Conservation (phyloP, 768 basidiomycete species). For the Mycena polygramma region DNA sequence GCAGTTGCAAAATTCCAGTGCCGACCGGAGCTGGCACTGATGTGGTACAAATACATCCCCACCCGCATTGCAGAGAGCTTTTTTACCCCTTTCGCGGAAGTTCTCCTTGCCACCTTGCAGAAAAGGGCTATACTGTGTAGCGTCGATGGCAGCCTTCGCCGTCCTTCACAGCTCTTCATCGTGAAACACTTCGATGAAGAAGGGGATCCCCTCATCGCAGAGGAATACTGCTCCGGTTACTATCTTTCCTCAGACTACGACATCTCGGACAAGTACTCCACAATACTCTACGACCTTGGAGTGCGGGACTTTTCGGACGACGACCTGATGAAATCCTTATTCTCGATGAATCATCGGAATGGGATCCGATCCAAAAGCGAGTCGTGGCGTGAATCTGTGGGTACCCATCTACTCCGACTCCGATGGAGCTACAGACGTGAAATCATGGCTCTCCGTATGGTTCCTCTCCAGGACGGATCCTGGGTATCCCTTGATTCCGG, state of each 20-base stretch:
- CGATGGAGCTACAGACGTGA: too few relatives aligned
- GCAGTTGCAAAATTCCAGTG: constrained; percentile 38
- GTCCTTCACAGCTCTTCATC: constrained; percentile 12
- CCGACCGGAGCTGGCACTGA: constrained; percentile 33
- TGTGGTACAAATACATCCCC: constrained; percentile 45
- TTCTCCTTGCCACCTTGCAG: constrained; percentile 29
- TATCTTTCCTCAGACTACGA: constrained; percentile 16
- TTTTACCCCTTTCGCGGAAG: constrained; percentile 25
- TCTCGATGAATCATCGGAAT: neutral
- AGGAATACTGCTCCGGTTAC: neutral
- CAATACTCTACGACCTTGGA: constrained; percentile 2
- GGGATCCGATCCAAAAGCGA: neutral
- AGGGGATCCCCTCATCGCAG: neutral
- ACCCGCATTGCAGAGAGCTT: constrained; percentile 31
- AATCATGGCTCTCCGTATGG: constrained; percentile 8
- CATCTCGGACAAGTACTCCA: neutral
- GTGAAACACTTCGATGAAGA: neutral
- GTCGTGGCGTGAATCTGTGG: constrained; percentile 10
- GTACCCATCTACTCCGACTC: neutral
- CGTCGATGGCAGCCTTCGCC: constrained; percentile 24
- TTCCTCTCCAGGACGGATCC: constrained; percentile 15
- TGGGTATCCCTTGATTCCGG: constrained; percentile 1
- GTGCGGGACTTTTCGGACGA: neutral
- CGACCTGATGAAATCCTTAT: neutral
- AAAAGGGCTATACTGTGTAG: constrained; percentile 33